Evolutionary conservation across 768 basidiomycete species (phyloP), one percentile per base, ranked within the genome.

Genomic region (Pleurotus djamor): DNA sequence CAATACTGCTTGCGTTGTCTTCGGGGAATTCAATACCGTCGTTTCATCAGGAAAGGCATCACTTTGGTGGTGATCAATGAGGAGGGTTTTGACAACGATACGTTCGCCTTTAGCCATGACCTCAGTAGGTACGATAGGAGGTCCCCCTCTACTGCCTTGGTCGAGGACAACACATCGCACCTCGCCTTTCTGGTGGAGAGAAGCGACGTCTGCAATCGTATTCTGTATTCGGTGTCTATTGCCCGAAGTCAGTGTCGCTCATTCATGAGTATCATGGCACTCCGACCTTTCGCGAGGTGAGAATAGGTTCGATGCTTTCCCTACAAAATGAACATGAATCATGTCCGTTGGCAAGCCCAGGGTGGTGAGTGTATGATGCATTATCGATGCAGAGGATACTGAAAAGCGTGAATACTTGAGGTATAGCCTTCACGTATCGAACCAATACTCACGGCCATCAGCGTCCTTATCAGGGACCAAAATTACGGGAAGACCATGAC

Each of bases 51-150:
- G 52, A 6, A 54, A 54, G 28, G 28, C 16, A 1, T 54, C 52
- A 21, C 52, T 54, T 36, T 54, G 52, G n/a, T 54, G 52, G 35
- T 54, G 52, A 36, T 54, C 52, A 16, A 54, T 6, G 3, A 54
- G 28, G 34, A 54, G n/a, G 1, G 35, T 37, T 6, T 8, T 33
- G 4, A 54, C 35, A 0, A 28, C 9, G 16, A 12, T 21, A n/a
- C 12, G 14, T 3, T 16, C 35, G 5, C 38, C 34, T 0, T 54
- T n/a, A 7, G 10, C 34, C 16, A 12, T n/a, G 52, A 37, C 16
- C 28, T 13, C 9, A 12, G 16, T 8, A 48, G 47, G 47, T 8
- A 54, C 28, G 16, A 54, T 4, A n/a, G 52, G 52, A 5, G 52
- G 52, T 2, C 21, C 16, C 35, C 35, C 33, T 36, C 16, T 17